These are phyloP conservation scores for Starmerella lactis-condensi DNA, from an alignment of 805 yeast genomes.

Conservation along the genomic window DNA sequence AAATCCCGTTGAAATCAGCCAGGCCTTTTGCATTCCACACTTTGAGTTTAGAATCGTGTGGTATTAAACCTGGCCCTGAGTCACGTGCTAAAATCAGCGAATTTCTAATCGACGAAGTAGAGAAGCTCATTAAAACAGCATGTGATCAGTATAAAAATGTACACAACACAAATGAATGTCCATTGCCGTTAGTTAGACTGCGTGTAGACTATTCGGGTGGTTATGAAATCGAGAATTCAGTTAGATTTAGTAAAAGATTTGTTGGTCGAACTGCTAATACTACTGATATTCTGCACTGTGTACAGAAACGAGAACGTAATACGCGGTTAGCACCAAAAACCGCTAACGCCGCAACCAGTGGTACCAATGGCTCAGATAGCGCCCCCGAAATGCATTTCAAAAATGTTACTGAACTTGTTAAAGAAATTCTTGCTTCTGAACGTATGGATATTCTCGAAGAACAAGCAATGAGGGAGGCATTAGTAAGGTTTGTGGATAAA, in stretches of 20 bases:
- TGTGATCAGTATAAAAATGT: constrained; percentile 29
- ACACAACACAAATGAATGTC: constrained; percentile 27
- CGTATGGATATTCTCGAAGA: constrained; percentile 56
- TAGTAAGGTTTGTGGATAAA: constrained; percentile 54
- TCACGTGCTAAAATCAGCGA: constrained; percentile 33
- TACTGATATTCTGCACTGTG: constrained; percentile 64
- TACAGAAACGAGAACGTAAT: constrained; percentile 25
- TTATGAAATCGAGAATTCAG: constrained; percentile 76
- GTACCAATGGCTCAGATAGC: constrained; percentile 1
- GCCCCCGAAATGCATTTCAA: neutral
- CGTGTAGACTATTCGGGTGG: constrained; percentile 82
- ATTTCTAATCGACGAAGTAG: constrained; percentile 46
- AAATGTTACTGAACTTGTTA: constrained; percentile 30
- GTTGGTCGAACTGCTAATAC: constrained; percentile 82
- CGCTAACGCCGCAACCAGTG: constrained; percentile 4
- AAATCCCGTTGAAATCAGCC: constrained; percentile 47
- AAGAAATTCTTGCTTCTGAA: constrained; percentile 41
- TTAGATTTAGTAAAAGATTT: constrained; percentile 75
- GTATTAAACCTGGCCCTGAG: constrained; percentile 36
- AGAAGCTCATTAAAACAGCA: constrained; percentile 45
- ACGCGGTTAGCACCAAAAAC: neutral
- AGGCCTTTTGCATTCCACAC: constrained; percentile 69
- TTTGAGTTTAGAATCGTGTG: constrained; percentile 30
- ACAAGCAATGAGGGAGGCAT: constrained; percentile 52
- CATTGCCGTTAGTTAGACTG: constrained; percentile 64